A percentile compares a stretch with the other conserved stretches of the same genome.
These are phyloP conservation scores for Colletotrichum melonis DNA, from an alignment of 2,329 filamentous ascomycete species.

Conservation along the genomic window DNA sequence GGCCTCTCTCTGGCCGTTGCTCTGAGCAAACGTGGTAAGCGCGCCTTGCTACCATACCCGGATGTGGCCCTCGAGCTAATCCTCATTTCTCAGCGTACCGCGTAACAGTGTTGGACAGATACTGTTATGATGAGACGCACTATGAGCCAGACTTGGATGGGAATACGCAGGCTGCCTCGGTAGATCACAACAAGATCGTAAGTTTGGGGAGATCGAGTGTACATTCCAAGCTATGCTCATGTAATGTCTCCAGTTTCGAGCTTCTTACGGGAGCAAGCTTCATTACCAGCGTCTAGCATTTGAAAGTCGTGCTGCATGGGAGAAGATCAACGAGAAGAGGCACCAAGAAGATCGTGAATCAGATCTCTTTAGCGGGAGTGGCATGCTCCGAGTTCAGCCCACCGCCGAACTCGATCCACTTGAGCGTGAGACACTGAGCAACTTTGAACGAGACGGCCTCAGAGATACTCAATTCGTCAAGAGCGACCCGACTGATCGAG, in stretches of 20 bases:
- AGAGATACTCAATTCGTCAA: conserved; percentile 40
- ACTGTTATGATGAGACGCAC: conserved; percentile 37
- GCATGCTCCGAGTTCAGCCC: conserved; percentile 43
- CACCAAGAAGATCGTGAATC: not conserved
- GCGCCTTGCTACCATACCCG: too few relatives aligned
- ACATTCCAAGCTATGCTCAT: not conserved
- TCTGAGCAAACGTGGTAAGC: conserved; percentile 38
- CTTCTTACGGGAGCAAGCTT: conserved; percentile 40
- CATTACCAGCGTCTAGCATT: conserved; percentile 42
- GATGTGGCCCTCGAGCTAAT: not conserved
- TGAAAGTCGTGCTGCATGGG: conserved; percentile 40
- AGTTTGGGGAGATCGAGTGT: not conserved
- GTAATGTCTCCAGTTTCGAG: conserved; percentile 36
- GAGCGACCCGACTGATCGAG: conserved; percentile 34
- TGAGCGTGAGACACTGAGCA: conserved; percentile 40
- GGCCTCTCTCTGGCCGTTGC: conserved; percentile 40
- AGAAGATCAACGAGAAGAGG: conserved; percentile 32
- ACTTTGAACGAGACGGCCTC: conserved; percentile 40
- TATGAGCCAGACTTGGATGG: conserved; percentile 36
- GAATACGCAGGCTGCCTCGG: conserved; percentile 39
- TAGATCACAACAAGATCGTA: conserved; percentile 43
- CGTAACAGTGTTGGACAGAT: conserved; percentile 39
- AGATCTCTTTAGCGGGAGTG: conserved; percentile 37
- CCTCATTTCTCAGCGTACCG: conserved; percentile 5
- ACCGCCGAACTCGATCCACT: conserved; percentile 35